These are phyloP conservation scores for Pythium graminicola DNA, from an alignment of 352 stramenopile species.

Conservation along the genomic window DNA sequence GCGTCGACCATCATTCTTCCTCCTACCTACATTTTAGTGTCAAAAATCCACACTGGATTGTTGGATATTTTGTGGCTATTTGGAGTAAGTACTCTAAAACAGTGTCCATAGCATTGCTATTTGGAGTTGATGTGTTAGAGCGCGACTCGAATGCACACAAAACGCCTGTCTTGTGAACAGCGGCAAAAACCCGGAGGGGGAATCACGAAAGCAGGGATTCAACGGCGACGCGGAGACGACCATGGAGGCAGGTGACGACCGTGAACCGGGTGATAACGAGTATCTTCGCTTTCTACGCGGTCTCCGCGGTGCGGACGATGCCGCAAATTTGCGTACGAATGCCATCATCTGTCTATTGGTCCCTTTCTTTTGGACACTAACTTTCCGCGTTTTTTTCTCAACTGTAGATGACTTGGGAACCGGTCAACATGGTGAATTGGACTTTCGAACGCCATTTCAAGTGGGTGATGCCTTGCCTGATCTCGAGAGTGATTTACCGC, in stretches of 20 bases:
- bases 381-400: neutral
- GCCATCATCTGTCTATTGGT: no score
- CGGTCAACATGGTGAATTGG: slow-evolving; percentile 49
- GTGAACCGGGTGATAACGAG: slow-evolving; percentile 47
- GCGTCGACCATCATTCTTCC: no score
- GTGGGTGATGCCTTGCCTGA: slow-evolving; percentile 49
- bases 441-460: slow-evolving; percentile 70
- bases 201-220: neutral
- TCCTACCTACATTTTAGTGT: neutral
- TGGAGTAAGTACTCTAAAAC: no score
- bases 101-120: no score
- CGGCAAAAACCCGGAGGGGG: neutral
- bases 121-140: no score
- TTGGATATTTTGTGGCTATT: no score
- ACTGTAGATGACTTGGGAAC: slow-evolving; percentile 45
- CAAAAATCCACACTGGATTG: no score
- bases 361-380: slow-evolving; percentile 1
- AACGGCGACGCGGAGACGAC: neutral
- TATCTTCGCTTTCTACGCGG: slow-evolving; percentile 74
- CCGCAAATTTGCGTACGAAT: slow-evolving; percentile 18
- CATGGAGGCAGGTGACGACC: slow-evolving; percentile 28
- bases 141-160: no score
- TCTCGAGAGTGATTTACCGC: slow-evolving; percentile 44
- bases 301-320: slow-evolving; percentile 50
- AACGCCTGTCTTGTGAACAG: no score